Conservation (phyloP, 2,329 filamentous ascomycete genomes). For the Aspergillus flavus region DNA sequence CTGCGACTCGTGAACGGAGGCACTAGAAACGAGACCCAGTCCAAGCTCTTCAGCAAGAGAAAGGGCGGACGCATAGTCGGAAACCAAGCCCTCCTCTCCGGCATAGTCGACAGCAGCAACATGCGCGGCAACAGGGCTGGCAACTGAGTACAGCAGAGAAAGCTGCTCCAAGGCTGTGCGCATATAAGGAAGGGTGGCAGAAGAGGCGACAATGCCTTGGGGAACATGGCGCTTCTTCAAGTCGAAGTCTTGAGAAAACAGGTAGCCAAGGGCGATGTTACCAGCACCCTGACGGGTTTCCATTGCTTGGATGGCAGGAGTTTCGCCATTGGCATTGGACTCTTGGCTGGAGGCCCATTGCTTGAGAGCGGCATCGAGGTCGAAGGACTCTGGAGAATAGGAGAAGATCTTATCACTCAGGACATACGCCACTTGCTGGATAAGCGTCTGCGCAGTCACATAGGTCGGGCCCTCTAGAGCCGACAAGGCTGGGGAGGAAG, state of each 20-base stretch:
- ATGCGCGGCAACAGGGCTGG: slow-evolving; percentile 90
- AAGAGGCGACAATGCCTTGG: slow-evolving; percentile 86
- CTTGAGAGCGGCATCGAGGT: slow-evolving; percentile 81
- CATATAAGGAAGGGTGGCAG: slow-evolving; percentile 77
- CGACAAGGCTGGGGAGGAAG: slow-evolving; percentile 48
- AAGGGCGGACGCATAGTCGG: slow-evolving; percentile 83
- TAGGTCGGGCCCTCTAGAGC: slow-evolving; percentile 85
- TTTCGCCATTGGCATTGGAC: slow-evolving; percentile 79
- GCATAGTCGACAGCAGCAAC: slow-evolving; percentile 88
- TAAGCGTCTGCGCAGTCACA: slow-evolving; percentile 85
- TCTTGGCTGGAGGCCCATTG: slow-evolving; percentile 72
- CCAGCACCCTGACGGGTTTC: slow-evolving; percentile 90
- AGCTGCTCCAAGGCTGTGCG: slow-evolving; percentile 88
- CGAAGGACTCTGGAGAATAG: slow-evolving; percentile 91
- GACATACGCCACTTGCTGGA: slow-evolving; percentile 94
- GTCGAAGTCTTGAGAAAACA: slow-evolving; percentile 97
- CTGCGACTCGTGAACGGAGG: slow-evolving; percentile 87
- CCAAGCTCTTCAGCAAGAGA: slow-evolving; percentile 86
- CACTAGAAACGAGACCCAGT: slow-evolving; percentile 80
- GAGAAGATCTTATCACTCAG: slow-evolving; percentile 97
- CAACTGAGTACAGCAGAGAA: slow-evolving; percentile 84
- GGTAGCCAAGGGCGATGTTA: slow-evolving; percentile 88
- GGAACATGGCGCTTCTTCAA: slow-evolving; percentile 86
- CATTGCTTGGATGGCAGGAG: slow-evolving; percentile 75
- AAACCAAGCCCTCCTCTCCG: slow-evolving; percentile 70